These are phyloP conservation scores for Penicillium sp. DNA, from an alignment of 2,329 filamentous ascomycete species.

Conservation along the genomic window DNA sequence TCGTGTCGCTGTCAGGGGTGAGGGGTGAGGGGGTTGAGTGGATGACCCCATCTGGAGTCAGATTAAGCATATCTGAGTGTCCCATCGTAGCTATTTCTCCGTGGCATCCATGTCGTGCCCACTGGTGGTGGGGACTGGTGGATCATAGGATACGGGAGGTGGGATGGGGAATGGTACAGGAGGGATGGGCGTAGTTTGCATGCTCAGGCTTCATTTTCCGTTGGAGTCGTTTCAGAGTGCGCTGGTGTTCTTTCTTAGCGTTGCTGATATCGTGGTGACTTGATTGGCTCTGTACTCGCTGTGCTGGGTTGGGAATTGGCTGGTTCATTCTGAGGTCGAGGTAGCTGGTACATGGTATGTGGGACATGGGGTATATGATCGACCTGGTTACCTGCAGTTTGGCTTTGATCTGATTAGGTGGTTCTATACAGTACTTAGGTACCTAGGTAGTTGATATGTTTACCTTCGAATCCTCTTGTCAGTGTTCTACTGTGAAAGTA, in stretches of 20 bases:
- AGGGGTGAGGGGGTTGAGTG: background rate
- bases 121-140: conserved; percentile 21
- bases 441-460: background rate
- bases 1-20: conserved; percentile 3
- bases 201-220: background rate
- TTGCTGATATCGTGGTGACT: background rate
- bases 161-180: background rate
- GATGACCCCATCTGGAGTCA: conserved; percentile 20
- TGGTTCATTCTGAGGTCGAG: background rate
- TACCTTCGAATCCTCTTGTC: background rate
- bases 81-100: conserved; percentile 21
- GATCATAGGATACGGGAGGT: conserved; percentile 21
- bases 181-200: background rate
- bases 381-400: background rate
- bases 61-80: conserved; percentile 28
- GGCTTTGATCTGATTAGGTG: background rate
- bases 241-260: background rate
- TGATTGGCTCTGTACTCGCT: background rate
- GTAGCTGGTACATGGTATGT: conserved; percentile 6
- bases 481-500: background rate
- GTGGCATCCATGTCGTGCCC: conserved; percentile 27
- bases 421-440: too few species aligned
- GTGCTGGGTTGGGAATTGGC: background rate
- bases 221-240: background rate
- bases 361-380: conserved; percentile 1